Percentiles rank a stretch among this genome's conserved stretches.
Evolutionary conservation across 2,329 filamentous ascomycete species (phyloP).

Genomic region (Cladobotryum protrusum): DNA sequence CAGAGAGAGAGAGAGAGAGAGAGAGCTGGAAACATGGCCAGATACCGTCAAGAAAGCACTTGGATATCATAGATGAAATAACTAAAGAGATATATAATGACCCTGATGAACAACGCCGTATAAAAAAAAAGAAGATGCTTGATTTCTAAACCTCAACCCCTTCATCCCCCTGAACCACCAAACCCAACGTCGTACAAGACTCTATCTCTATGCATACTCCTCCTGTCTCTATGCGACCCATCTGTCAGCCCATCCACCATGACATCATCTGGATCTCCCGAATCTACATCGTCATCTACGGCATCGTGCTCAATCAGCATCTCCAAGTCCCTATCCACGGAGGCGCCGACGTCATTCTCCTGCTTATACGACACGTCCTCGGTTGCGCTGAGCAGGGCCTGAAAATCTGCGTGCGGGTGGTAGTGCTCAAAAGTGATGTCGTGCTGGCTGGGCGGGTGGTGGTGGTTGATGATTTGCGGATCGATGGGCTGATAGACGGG

Average conservation of each 20-base stretch:
- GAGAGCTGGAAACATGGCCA: no score
- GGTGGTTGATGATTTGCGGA: constrained; percentile 50
- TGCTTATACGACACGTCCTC: constrained; percentile 27
- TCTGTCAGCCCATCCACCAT: constrained; percentile 8
- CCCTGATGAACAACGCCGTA: background rate
- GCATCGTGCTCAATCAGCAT: constrained; percentile 45
- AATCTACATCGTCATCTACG: constrained; percentile 35
- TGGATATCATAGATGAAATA: no score
- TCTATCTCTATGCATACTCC: constrained; percentile 18
- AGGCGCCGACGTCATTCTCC: constrained; percentile 29
- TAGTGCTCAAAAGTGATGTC: constrained; percentile 36
- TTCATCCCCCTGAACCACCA: constrained; percentile 15
- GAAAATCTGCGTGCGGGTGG: constrained; percentile 44
- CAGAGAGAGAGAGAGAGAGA: no score
- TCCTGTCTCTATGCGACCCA: constrained; percentile 10
- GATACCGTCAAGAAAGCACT: no score
- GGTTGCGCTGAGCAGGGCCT: constrained; percentile 46
- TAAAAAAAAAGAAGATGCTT: background rate
- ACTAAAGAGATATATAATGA: no score
- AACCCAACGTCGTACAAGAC: constrained; percentile 26
- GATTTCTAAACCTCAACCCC: no score
- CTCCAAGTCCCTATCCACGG: constrained; percentile 44
- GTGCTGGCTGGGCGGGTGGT: constrained; percentile 17
- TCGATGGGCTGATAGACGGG: constrained; percentile 51
- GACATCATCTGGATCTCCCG: constrained; percentile 8